Percentiles rank a stretch among this genome's conserved stretches.
Evolutionary conservation across 768 basidiomycete species (phyloP).

Genomic region (Cyathus striatus): DNA sequence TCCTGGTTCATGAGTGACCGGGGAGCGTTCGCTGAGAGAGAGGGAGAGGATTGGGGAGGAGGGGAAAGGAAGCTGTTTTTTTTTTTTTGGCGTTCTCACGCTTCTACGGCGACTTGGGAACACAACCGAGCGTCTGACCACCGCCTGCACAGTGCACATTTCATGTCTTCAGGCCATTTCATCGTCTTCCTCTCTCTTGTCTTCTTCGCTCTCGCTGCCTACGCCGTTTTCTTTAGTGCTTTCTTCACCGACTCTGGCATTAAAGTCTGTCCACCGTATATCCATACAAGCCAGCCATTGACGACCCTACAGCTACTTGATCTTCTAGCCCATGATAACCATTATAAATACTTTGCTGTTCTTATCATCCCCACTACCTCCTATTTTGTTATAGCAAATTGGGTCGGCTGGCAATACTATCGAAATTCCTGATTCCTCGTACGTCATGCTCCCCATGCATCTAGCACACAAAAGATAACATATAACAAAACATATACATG

Average conservation of each 20-base stretch:
- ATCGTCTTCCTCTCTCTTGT: constrained; percentile 39
- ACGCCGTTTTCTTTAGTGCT: constrained; percentile 62
- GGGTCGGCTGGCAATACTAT: constrained; percentile 99
- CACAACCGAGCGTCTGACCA: no score
- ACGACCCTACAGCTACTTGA: constrained; percentile 49
- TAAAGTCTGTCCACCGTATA: constrained; percentile 32
- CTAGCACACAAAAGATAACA: no score
- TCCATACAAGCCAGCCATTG: background rate
- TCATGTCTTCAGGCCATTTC: no score
- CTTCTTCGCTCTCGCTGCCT: constrained; percentile 55
- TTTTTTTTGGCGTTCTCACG: no score
- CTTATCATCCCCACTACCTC: constrained; percentile 76
- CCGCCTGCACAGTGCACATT: no score
- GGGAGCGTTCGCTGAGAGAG: no score
- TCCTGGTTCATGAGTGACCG: no score
- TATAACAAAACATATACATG: no score
- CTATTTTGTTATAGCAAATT: constrained; percentile 95
- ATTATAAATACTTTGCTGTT: constrained; percentile 87
- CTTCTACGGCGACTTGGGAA: no score
- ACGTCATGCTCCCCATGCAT: background rate
- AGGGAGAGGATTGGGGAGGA: no score
- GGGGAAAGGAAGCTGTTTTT: no score
- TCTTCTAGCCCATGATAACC: constrained; percentile 61
- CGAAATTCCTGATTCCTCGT: constrained; percentile 65
- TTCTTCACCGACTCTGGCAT: constrained; percentile 52